Percentiles rank a stretch among this genome's conserved stretches.
phyloP scores from a whole-genome alignment of 1,284 basidiomycete species.

The Lentinula novae-zelandiae region DNA sequence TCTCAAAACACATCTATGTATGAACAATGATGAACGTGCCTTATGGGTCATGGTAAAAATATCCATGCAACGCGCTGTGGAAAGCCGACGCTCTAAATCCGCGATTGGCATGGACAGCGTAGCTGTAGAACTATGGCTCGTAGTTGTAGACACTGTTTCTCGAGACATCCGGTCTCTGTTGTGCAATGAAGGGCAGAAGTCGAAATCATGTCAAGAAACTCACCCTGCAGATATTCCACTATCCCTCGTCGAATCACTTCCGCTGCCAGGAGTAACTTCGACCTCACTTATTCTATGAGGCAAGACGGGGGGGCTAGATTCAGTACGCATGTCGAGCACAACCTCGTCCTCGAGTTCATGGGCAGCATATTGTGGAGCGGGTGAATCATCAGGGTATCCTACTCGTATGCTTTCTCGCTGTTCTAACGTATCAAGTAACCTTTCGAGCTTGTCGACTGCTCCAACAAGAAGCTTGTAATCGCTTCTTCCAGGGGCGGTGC shows the following conservation, averaged over 20 bases:
- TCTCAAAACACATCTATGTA: too few relatives aligned
- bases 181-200: slow-evolving; percentile 4
- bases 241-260: slow-evolving; percentile 44
- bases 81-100: slow-evolving; percentile 81
- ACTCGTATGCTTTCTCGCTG: slow-evolving; percentile 47
- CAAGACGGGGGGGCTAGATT: slow-evolving; percentile 8
- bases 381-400: slow-evolving; percentile 24
- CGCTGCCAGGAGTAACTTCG: slow-evolving; percentile 33
- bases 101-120: slow-evolving; percentile 55
- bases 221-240: slow-evolving; percentile 56
- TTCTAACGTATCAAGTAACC: slow-evolving; percentile 67
- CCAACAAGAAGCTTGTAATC: slow-evolving; percentile 82
- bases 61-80: slow-evolving; percentile 81
- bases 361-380: slow-evolving; percentile 18
- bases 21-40: slow-evolving; percentile 42
- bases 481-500: slow-evolving; percentile 82
- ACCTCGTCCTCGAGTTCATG: slow-evolving; percentile 46
- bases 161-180: slow-evolving; percentile 55
- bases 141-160: slow-evolving; percentile 54
- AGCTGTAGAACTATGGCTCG: slow-evolving; percentile 46
- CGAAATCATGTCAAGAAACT: slow-evolving; percentile 21
- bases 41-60: slow-evolving; percentile 96
- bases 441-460: slow-evolving; percentile 82
- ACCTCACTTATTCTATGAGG: slow-evolving; percentile 22
- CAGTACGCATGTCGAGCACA: slow-evolving; percentile 46